Base-by-base conservation (phyloP, 1,139 yeast genomes). In the Entelexis paramagnoliae region DNA sequence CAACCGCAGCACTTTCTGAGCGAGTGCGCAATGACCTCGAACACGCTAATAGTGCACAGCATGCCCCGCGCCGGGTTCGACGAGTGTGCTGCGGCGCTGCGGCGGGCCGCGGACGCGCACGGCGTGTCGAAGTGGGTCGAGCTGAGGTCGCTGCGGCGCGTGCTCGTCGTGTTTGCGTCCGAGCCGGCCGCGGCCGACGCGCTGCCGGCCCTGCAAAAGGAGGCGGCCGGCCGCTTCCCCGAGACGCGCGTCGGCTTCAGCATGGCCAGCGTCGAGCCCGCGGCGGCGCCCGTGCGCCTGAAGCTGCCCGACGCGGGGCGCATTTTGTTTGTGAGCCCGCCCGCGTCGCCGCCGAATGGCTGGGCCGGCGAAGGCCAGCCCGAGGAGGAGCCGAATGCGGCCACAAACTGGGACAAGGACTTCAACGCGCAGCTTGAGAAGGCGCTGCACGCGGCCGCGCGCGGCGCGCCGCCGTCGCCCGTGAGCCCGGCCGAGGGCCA, bases 331-430 rank as follows among this genome's bases (percentile, higher is more conserved):
- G 69, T 72, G 41, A 67, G 72, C 16, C 75, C 75, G 2, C 75
- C 75, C 9, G 71, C 73, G 6, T 66, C 71, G 35, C 75, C 75
- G 1, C 75, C 75, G 0, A 66, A 62, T 6, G 74, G 68, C 28
- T 72, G 75, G 75, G 64, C 19, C 16, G 45, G 45, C 45, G 42
- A 59, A 40, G 59, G 65, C 9, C 44, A 54, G 26, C 54, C 55
- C 13, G 75, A 72, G 55, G 69, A 63, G n/a, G 67, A 66, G 29
- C 75, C 75, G n/a, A 65, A 66, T 51, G 56, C 54, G 40, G 57
- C 58, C 20, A 55, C 62, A 9, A 60, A 60, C 42, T 56, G 51
- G 43, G 62, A 57, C 28, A 47, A 33, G n/a, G 60, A 58, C 8
- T 56, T 59, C 51, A 55, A 57, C 41, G 29, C 30, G 14, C 52